Percentiles rank a stretch among this genome's conserved stretches.
phyloP scores from a whole-genome alignment of 2,329 filamentous ascomycete species.

The Clathrospora elynae region DNA sequence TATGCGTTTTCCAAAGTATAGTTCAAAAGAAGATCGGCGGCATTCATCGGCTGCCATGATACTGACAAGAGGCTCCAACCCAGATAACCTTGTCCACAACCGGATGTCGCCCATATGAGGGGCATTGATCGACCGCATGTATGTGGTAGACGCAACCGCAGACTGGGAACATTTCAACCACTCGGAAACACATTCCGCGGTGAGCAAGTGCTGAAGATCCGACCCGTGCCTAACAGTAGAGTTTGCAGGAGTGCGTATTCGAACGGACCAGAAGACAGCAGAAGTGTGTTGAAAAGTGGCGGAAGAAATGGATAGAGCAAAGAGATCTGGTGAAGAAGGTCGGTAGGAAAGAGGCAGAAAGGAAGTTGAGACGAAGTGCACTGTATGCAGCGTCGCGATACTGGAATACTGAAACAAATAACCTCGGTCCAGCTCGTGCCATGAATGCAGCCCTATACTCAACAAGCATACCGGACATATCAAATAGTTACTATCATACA shows the following conservation, averaged over 20 bases:
- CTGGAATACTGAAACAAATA: not conserved
- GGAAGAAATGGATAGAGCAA: not conserved
- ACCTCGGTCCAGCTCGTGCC: not conserved
- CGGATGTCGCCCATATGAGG: conserved; percentile 38
- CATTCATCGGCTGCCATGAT: conserved; percentile 27
- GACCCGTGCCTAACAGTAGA: not conserved
- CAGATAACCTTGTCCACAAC: conserved; percentile 39
- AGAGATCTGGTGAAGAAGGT: not conserved
- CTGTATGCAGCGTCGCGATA: not conserved
- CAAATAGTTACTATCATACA: not conserved
- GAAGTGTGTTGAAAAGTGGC: not conserved
- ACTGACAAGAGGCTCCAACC: conserved; percentile 37
- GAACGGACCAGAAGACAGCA: not conserved
- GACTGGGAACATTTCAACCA: conserved; percentile 46
- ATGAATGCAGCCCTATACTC: not conserved
- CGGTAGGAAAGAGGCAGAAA: not conserved
- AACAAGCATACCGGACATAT: not conserved
- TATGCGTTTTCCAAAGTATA: no score
- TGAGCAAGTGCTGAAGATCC: not conserved
- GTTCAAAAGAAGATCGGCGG: no score
- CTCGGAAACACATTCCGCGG: conserved; percentile 42
- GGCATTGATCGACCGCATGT: conserved; percentile 45
- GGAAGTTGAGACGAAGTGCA: not conserved
- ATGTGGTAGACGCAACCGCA: conserved; percentile 47
- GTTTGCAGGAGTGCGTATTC: not conserved